Percentiles rank a stretch among this genome's conserved stretches.
phyloP scores from a whole-genome alignment of 345 rosid genomes.

The Carallia pectinifolia region DNA sequence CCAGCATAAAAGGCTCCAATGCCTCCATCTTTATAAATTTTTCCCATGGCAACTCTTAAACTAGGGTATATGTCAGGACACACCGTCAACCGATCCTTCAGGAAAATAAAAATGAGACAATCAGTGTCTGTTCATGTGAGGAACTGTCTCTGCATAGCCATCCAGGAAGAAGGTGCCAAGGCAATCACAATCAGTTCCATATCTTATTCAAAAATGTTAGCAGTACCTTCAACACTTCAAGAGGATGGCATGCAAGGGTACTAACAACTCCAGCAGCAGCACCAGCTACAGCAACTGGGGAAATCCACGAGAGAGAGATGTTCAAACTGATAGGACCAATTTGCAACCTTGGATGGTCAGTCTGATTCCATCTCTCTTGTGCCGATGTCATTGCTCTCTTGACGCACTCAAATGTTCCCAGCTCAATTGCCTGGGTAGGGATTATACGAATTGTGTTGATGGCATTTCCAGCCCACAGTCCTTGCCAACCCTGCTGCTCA shows the following conservation, averaged over 20 bases:
- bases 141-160: too few species aligned
- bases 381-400: conserved; percentile 77
- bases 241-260: conserved; percentile 96
- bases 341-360: conserved; percentile 52
- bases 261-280: conserved; percentile 93
- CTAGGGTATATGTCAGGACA: conserved; percentile 83
- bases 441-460: conserved; percentile 89
- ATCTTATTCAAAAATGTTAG: background rate
- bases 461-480: conserved; percentile 97
- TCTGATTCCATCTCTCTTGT: conserved; percentile 62
- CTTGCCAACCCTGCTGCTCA: conserved; percentile 94
- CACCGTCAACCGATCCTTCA: conserved; percentile 92
- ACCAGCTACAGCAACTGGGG: conserved; percentile 93
- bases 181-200: too few species aligned
- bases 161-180: too few species aligned
- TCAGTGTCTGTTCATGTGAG: conserved; percentile 1
- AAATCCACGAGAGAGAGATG: conserved; percentile 75
- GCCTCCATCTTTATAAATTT: conserved; percentile 80
- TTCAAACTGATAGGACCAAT: conserved; percentile 59
- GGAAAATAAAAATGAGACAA: conserved; percentile 20
- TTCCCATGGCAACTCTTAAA: conserved; percentile 67
- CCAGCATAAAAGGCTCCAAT: conserved; percentile 84
- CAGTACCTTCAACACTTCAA: conserved; percentile 93
- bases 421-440: conserved; percentile 98
- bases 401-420: conserved; percentile 85